phyloP scores from a whole-genome alignment of 495 filamentous ascomycete genomes.

The Aspergillus haitiensis region DNA sequence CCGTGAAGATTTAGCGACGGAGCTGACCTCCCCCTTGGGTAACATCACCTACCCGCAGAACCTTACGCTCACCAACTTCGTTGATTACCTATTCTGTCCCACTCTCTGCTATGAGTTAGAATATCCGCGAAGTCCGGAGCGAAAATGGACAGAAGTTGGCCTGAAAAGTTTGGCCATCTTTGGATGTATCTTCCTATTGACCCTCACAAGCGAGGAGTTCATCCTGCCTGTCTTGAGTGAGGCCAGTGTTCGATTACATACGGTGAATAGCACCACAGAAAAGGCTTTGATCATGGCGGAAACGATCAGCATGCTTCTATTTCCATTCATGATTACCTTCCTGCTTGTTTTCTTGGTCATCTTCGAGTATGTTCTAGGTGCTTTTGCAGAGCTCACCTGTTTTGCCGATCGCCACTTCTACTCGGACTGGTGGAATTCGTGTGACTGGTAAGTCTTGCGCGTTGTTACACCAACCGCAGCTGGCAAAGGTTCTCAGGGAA shows the following conservation, averaged over 20 bases:
- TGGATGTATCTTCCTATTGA: constrained; percentile 94
- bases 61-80: constrained; percentile 75
- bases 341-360: constrained; percentile 94
- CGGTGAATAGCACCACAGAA: constrained; percentile 58
- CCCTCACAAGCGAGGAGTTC: constrained; percentile 89
- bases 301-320: constrained; percentile 89
- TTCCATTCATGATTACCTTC: constrained; percentile 97
- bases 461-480: too few species aligned
- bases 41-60: constrained; percentile 89
- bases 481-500: too few species aligned
- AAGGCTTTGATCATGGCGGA: constrained; percentile 79
- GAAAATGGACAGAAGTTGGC: constrained; percentile 78
- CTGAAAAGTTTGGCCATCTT: constrained; percentile 89
- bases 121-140: constrained; percentile 75
- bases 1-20: constrained; percentile 83
- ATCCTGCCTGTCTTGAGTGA: constrained; percentile 86
- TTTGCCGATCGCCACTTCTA: constrained; percentile 97
- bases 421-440: constrained; percentile 88
- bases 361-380: constrained; percentile 94
- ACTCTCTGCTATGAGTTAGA: constrained; percentile 98
- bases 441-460: constrained; percentile 47
- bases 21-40: constrained; percentile 86
- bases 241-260: constrained; percentile 65
- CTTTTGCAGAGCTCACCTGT: constrained; percentile 88
- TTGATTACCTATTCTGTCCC: constrained; percentile 87